Evolutionary conservation across 2,329 filamentous ascomycete genomes (phyloP).

Genomic region (Talaromyces pinophilus): DNA sequence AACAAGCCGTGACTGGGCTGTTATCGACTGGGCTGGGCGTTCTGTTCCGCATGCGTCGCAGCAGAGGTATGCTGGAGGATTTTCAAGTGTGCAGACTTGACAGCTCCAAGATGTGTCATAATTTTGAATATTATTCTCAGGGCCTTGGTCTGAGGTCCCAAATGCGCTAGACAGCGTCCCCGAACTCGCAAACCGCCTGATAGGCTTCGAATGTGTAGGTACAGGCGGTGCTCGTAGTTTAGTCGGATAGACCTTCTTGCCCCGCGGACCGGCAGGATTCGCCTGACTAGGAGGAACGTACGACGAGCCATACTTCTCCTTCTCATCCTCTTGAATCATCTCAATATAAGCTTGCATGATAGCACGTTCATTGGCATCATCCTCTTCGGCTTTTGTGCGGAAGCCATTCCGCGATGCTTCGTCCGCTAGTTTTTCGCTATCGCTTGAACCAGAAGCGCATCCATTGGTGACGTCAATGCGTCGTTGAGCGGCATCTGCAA

Average conservation of each 20-base stretch:
- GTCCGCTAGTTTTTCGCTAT: slow-evolving; percentile 65
- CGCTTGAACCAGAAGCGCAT: slow-evolving; percentile 71
- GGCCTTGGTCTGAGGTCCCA: background rate
- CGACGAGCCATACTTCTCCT: slow-evolving; percentile 59
- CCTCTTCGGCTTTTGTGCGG: slow-evolving; percentile 79
- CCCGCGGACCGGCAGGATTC: slow-evolving; percentile 53
- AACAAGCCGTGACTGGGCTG: slow-evolving; percentile 30
- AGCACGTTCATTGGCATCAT: slow-evolving; percentile 82
- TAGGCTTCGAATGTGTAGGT: slow-evolving; percentile 29
- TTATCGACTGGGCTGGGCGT: slow-evolving; percentile 47
- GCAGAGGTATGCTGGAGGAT: slow-evolving; percentile 59
- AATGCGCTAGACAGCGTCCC: slow-evolving; percentile 7
- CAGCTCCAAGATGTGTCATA: slow-evolving; percentile 57
- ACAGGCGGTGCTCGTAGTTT: slow-evolving; percentile 34
- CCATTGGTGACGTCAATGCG: slow-evolving; percentile 68
- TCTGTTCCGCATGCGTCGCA: slow-evolving; percentile 64
- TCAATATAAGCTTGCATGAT: slow-evolving; percentile 86
- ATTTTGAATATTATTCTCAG: slow-evolving; percentile 35
- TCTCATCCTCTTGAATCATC: slow-evolving; percentile 77
- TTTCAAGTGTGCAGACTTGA: slow-evolving; percentile 62
- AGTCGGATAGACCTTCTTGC: slow-evolving; percentile 36
- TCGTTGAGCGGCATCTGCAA: slow-evolving; percentile 70
- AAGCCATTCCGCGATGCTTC: slow-evolving; percentile 73
- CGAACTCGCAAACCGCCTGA: slow-evolving; percentile 18
- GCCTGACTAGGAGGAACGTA: slow-evolving; percentile 56